phyloP scores from a whole-genome alignment of 179 eudicot genomes.

The Sideroxylon spinosum region DNA sequence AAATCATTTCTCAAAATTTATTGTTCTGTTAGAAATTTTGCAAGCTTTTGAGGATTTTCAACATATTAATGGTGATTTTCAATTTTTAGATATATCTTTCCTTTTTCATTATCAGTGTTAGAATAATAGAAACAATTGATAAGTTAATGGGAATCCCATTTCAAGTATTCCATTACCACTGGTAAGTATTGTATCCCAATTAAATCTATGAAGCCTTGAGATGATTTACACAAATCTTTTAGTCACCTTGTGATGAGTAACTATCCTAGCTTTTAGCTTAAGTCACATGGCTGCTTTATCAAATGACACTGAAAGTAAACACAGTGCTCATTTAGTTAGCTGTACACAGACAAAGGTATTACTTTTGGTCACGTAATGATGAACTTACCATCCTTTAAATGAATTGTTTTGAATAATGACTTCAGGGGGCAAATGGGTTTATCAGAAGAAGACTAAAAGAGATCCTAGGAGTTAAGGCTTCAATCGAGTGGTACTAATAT shows the following conservation, averaged over 20 bases:
- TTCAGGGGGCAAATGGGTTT: constrained; percentile 96
- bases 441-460: constrained; percentile 82
- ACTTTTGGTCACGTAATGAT: too few relatives aligned
- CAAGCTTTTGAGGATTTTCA: background rate
- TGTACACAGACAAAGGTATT: too few relatives aligned
- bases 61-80: background rate
- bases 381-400: too few relatives aligned
- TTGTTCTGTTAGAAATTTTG: background rate
- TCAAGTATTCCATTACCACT: background rate
- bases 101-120: background rate
- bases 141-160: background rate
- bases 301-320: background rate
- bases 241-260: background rate
- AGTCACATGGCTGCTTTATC: background rate
- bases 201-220: background rate
- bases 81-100: background rate
- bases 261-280: background rate
- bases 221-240: background rate
- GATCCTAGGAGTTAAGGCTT: constrained; percentile 60
- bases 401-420: background rate
- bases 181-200: too few relatives aligned
- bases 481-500: constrained; percentile 33
- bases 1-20: background rate
- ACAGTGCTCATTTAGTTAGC: background rate
- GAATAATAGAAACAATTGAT: background rate